Percentiles rank a stretch among this genome's conserved stretches.
These are phyloP conservation scores for Scutellaria baicalensis DNA, from an alignment of 257 asterid genomes.

Conservation along the genomic window DNA sequence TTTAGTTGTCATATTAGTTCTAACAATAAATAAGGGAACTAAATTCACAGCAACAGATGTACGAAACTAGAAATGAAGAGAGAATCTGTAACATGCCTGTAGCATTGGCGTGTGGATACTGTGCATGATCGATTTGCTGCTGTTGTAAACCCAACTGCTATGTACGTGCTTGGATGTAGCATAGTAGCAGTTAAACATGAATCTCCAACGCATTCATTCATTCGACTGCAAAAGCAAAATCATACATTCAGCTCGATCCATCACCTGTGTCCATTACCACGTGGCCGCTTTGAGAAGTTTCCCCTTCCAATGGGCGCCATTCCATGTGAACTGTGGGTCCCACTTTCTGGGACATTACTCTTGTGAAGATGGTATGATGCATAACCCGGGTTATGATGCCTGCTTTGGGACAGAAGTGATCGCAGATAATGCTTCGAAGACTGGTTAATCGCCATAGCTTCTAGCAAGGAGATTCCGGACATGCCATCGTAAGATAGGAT, in stretches of 20 bases:
- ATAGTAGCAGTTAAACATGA: too few relatives aligned
- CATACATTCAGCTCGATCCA: neutral
- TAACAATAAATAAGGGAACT: neutral
- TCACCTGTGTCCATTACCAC: constrained; percentile 16
- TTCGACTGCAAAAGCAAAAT: neutral
- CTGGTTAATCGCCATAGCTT: constrained; percentile 25
- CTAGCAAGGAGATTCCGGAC: constrained; percentile 40
- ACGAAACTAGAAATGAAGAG: neutral
- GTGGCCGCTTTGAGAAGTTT: constrained; percentile 7
- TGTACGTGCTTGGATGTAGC: too few relatives aligned
- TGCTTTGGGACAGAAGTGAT: constrained; percentile 18
- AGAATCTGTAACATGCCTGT: neutral
- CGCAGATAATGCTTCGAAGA: constrained; percentile 21
- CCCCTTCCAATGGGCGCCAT: neutral
- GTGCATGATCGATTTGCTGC: neutral
- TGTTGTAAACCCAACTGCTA: too few relatives aligned
- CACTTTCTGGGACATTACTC: neutral
- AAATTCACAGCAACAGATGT: neutral
- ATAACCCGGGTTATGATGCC: neutral
- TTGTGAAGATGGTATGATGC: constrained; percentile 5
- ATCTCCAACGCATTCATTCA: too few relatives aligned
- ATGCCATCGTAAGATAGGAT: constrained; percentile 62
- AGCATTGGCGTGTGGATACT: neutral
- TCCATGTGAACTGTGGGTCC: neutral
- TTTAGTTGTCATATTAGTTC: neutral